These are phyloP conservation scores for Letharia columbiana DNA, from an alignment of 495 filamentous ascomycete genomes.

Conservation along the genomic window DNA sequence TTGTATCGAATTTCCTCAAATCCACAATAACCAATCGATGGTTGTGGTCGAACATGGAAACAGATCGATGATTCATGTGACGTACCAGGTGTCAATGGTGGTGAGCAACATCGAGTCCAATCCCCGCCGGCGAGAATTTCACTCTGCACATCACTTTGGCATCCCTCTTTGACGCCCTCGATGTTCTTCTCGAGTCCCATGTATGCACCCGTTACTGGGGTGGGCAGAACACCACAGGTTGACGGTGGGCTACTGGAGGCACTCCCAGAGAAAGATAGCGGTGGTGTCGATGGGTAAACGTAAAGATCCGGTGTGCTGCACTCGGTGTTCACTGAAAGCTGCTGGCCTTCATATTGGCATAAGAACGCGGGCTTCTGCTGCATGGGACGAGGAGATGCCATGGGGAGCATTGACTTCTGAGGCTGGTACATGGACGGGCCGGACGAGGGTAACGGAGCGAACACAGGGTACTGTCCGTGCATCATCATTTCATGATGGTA, in stretches of 20 bases:
- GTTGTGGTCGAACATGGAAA: slow-evolving; percentile 21
- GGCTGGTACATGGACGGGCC: slow-evolving; percentile 50
- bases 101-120: slow-evolving; percentile 67
- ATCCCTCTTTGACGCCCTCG: slow-evolving; percentile 73
- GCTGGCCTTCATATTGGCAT: slow-evolving; percentile 46
- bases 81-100: slow-evolving; percentile 92
- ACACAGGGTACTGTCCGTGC: slow-evolving; percentile 38
- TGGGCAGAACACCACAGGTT: slow-evolving; percentile 66
- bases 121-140: slow-evolving; percentile 70
- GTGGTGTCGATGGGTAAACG: slow-evolving; percentile 79
- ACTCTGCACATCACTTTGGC: slow-evolving; percentile 63
- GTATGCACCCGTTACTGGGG: slow-evolving; percentile 73
- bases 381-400: slow-evolving; percentile 69
- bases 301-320: slow-evolving; percentile 57
- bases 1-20: background rate
- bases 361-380: slow-evolving; percentile 69
- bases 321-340: slow-evolving; percentile 62
- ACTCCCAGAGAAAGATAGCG: slow-evolving; percentile 77
- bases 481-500: slow-evolving; percentile 34
- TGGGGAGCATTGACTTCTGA: slow-evolving; percentile 52
- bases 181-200: slow-evolving; percentile 64
- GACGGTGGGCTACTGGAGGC: slow-evolving; percentile 78
- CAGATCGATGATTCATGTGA: slow-evolving; percentile 29
- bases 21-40: background rate
- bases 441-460: slow-evolving; percentile 63